Conservation (phyloP, 108 stramenopile genomes). For the Mediolabrus comicus region DNA sequence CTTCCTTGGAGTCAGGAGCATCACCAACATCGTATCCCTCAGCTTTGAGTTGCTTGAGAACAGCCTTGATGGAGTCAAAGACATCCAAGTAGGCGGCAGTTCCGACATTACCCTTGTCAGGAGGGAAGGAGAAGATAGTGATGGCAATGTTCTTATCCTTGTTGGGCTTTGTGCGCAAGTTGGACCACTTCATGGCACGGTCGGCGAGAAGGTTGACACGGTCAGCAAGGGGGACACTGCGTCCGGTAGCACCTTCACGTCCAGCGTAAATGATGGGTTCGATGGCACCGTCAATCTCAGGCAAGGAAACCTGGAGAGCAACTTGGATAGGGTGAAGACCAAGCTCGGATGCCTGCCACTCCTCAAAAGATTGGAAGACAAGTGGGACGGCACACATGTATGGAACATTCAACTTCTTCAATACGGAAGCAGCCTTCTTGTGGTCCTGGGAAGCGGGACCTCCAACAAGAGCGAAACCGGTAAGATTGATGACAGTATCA, state of each 20-base stretch:
- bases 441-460: constrained; percentile 97
- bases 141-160: constrained; percentile 95
- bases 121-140: constrained; percentile 97
- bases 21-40: constrained; percentile 94
- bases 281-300: constrained; percentile 97
- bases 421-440: constrained; percentile 89
- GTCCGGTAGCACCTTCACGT: constrained; percentile 95
- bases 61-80: constrained; percentile 96
- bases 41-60: constrained; percentile 80
- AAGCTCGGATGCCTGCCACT: constrained; percentile 96
- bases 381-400: constrained; percentile 97
- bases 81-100: constrained; percentile 98
- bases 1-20: constrained; percentile 76
- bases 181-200: constrained; percentile 90
- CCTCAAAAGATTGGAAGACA: constrained; percentile 97
- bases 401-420: constrained; percentile 87
- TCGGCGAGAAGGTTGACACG: constrained; percentile 94
- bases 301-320: constrained; percentile 94
- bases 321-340: constrained; percentile 97
- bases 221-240: constrained; percentile 91
- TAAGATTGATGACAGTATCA: constrained; percentile 94
- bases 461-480: constrained; percentile 95
- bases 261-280: constrained; percentile 97
- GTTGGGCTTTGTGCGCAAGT: constrained; percentile 80
- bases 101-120: constrained; percentile 98